A percentile compares a stretch with the other conserved stretches of the same genome.
Conservation (phyloP, 192 early-diverging fungal species). For the Chytriomyces sp. region DNA sequence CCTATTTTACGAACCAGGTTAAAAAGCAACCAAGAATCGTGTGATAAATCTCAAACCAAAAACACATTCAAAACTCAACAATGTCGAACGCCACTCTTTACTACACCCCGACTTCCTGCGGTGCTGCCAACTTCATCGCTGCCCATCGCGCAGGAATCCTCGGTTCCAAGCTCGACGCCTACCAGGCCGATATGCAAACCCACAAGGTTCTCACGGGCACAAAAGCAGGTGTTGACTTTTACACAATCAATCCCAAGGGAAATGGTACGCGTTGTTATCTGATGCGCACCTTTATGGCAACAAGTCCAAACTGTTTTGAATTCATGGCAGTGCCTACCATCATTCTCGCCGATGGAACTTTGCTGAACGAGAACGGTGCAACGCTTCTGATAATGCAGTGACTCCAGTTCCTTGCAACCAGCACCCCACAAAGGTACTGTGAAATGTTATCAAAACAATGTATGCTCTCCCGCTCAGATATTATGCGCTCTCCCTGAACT, state of each 20-base stretch:
- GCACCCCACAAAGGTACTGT: constrained; percentile 10
- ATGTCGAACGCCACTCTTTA: constrained; percentile 12
- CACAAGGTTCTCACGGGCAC: constrained; percentile 36
- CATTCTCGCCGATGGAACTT: constrained; percentile 33
- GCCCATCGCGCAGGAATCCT: constrained; percentile 39
- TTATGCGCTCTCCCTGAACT: background rate
- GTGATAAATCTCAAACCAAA: too few species aligned
- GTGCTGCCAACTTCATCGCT: constrained; percentile 35
- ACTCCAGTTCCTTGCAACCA: background rate
- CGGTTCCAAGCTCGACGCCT: constrained; percentile 24
- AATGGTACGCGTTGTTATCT: background rate
- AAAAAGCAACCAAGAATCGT: too few species aligned
- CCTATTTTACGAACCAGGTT: too few species aligned
- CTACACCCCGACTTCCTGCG: constrained; percentile 30
- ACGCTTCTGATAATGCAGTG: constrained; percentile 28
- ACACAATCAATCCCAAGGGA: constrained; percentile 42
- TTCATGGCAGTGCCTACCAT: constrained; percentile 28
- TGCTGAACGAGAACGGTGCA: constrained; percentile 42
- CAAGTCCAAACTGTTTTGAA: too few species aligned
- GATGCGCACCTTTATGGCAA: too few species aligned
- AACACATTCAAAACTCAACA: too few species aligned
- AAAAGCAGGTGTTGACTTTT: constrained; percentile 36
- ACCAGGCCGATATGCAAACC: constrained; percentile 25
- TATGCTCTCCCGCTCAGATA: background rate
- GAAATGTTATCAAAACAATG: background rate